A percentile compares a stretch with the other conserved stretches of the same genome.
Conservation (phyloP, 2,329 filamentous ascomycete species). For the Penicillium sp. region DNA sequence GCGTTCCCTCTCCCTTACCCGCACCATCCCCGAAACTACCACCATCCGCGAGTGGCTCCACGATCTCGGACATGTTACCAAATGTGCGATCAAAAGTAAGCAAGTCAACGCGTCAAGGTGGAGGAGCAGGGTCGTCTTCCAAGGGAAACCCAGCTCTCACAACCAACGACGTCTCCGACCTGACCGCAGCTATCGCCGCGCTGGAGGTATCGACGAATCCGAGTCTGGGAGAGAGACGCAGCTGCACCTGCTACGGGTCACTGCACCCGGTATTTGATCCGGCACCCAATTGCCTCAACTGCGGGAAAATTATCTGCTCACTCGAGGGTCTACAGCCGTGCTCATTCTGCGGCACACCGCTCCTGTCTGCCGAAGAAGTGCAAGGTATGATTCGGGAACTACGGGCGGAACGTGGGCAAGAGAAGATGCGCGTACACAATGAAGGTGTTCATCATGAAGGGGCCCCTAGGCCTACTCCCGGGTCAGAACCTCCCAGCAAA, state of each 20-base stretch:
- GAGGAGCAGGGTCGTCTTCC: constrained; percentile 65
- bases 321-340: constrained; percentile 93
- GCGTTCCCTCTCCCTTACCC: constrained; percentile 41
- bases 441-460: constrained; percentile 43
- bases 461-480: constrained; percentile 28
- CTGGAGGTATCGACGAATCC: constrained; percentile 93
- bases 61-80: constrained; percentile 72
- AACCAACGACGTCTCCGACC: constrained; percentile 53
- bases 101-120: constrained; percentile 67
- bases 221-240: constrained; percentile 62
- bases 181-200: constrained; percentile 76
- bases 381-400: constrained; percentile 83
- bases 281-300: constrained; percentile 86
- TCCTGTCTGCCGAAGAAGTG: constrained; percentile 71
- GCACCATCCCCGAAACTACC: constrained; percentile 47
- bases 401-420: constrained; percentile 78
- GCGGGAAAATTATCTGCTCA: constrained; percentile 92
- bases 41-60: constrained; percentile 69
- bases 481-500: constrained; percentile 47
- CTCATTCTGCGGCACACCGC: constrained; percentile 76
- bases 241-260: constrained; percentile 82
- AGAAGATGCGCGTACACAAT: constrained; percentile 80
- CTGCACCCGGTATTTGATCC: constrained; percentile 86
- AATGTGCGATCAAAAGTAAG: constrained; percentile 59
- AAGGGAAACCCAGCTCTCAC: constrained; percentile 40